phyloP scores from a whole-genome alignment of 306 rosid species.

The Dalbergia cochinchinensis region DNA sequence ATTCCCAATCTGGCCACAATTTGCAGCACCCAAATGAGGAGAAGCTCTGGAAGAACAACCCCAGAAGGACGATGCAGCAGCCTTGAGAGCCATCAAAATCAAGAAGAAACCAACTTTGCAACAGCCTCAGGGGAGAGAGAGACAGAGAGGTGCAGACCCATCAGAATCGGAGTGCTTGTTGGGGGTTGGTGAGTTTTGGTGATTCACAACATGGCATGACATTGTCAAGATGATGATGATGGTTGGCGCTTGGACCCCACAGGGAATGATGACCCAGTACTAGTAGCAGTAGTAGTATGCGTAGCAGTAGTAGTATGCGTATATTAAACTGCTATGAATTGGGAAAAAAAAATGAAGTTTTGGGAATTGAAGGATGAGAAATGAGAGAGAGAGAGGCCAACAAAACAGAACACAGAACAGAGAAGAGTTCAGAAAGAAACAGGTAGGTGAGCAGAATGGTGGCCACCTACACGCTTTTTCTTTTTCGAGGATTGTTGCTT shows the following conservation, averaged over 20 bases:
- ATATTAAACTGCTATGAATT: neutral
- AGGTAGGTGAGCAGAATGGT: constrained; percentile 70
- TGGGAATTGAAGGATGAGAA: neutral
- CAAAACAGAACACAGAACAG: neutral
- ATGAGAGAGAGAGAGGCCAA: neutral
- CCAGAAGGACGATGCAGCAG: constrained; percentile 45
- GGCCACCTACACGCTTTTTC: constrained; percentile 56
- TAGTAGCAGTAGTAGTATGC: too few species aligned
- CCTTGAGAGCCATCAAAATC: constrained; percentile 73
- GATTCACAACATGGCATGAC: constrained; percentile 47
- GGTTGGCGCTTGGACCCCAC: constrained; percentile 55
- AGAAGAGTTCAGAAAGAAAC: neutral
- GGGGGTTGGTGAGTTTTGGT: constrained; percentile 57
- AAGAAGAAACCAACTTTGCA: constrained; percentile 35
- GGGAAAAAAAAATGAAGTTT: neutral
- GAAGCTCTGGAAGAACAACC: constrained; percentile 41
- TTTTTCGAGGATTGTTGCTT: neutral
- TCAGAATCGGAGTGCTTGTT: constrained; percentile 35
- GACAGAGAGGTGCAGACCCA: constrained; percentile 41
- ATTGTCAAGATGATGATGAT: constrained; percentile 56
- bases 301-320: neutral
- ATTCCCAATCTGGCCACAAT: constrained; percentile 47
- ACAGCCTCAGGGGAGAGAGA: constrained; percentile 34
- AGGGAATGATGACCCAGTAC: constrained; percentile 11
- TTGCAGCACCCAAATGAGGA: constrained; percentile 44